Percentiles rank a stretch among this genome's conserved stretches.
phyloP scores from a whole-genome alignment of 2,329 filamentous ascomycete genomes.

The Botrytis fabae region DNA sequence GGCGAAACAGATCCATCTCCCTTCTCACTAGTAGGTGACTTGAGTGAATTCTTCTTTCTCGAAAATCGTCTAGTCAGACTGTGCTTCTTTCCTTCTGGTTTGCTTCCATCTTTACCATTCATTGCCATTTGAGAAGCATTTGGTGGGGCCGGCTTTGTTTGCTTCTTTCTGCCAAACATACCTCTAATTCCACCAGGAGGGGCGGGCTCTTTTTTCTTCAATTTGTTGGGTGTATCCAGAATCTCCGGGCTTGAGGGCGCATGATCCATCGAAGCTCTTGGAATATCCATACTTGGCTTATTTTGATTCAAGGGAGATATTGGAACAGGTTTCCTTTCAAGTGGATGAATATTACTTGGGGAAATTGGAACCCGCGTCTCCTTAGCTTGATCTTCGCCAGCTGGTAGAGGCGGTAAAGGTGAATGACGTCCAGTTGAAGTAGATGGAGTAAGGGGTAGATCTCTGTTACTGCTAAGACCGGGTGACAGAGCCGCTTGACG shows the following conservation, averaged over 20 bases:
- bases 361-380: slow-evolving; percentile 40
- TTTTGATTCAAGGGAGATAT: slow-evolving; percentile 26
- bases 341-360: slow-evolving; percentile 28
- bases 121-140: slow-evolving; percentile 24
- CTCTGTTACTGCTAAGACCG: slow-evolving; percentile 29
- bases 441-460: slow-evolving; percentile 46
- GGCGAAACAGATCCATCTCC: slow-evolving; percentile 35
- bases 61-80: slow-evolving; percentile 45
- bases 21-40: slow-evolving; percentile 27
- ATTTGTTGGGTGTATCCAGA: slow-evolving; percentile 51
- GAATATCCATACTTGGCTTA: slow-evolving; percentile 30
- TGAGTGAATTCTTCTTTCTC: slow-evolving; percentile 41
- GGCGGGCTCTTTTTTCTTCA: slow-evolving; percentile 50
- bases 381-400: slow-evolving; percentile 37
- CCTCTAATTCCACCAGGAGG: slow-evolving; percentile 57
- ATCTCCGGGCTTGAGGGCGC: slow-evolving; percentile 46
- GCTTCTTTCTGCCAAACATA: slow-evolving; percentile 62
- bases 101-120: slow-evolving; percentile 42
- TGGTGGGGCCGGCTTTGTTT: slow-evolving; percentile 15
- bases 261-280: slow-evolving; percentile 34
- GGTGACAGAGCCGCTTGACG: slow-evolving; percentile 33
- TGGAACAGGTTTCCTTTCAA: slow-evolving; percentile 28
- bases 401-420: slow-evolving; percentile 28
- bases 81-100: slow-evolving; percentile 31
- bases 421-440: slow-evolving; percentile 25